phyloP scores from a whole-genome alignment of 768 basidiomycete genomes.

The Candolleomyces aberdarensis region DNA sequence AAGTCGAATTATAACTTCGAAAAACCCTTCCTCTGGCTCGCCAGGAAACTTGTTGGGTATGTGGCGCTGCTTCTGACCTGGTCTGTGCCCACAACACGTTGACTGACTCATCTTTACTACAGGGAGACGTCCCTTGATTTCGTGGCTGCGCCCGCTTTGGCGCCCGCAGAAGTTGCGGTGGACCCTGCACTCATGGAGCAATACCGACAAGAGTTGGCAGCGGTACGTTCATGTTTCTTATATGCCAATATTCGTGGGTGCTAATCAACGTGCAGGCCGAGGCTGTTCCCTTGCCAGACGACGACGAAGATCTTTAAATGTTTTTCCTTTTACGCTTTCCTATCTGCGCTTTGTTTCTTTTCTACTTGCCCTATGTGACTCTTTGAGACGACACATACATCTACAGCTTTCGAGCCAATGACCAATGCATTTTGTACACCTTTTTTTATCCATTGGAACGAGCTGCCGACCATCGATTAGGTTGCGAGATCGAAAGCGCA shows the following conservation, averaged over 20 bases:
- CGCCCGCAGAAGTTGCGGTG: conserved; percentile 88
- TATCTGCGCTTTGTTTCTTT: conserved; percentile 19
- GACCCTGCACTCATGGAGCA: conserved; percentile 74
- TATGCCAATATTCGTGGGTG: conserved; percentile 4
- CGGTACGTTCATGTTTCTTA: conserved; percentile 37
- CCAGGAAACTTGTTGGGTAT: conserved; percentile 94
- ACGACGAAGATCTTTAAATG: conserved; percentile 80
- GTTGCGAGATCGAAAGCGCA: too few species aligned
- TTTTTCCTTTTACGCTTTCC: conserved; percentile 8
- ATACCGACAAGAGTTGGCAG: conserved; percentile 75
- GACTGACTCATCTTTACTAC: conserved; percentile 37
- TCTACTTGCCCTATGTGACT: conserved; percentile 20
- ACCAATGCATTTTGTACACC: conserved; percentile 9
- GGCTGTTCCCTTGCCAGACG: conserved; percentile 92
- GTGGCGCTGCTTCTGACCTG: conserved; percentile 24
- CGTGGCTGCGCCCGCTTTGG: conserved; percentile 93
- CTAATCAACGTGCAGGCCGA: conserved; percentile 57
- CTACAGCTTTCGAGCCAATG: conserved; percentile 15
- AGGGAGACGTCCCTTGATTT: conserved; percentile 69
- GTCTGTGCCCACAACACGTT: conserved; percentile 4
- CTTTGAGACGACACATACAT: conserved; percentile 24
- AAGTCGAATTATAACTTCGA: conserved; percentile 99
- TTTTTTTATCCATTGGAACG: not conserved
- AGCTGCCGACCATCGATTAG: too few species aligned
- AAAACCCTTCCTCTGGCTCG: conserved; percentile 99